Percentiles rank a stretch among this genome's conserved stretches.
phyloP scores from a whole-genome alignment of 257 asterid genomes.

The Solanum arcanum region DNA sequence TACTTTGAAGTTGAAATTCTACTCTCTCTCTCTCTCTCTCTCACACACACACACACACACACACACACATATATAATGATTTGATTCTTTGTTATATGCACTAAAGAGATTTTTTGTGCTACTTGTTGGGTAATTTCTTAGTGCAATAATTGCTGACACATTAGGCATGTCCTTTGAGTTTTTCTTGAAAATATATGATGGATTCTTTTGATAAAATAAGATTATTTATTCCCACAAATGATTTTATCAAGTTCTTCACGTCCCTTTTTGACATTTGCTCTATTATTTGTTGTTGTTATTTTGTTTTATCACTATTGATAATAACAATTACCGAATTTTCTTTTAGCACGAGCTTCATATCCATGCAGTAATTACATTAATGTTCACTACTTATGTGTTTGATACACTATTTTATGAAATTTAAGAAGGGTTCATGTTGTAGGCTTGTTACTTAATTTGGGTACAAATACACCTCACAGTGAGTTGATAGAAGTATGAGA shows the following conservation, averaged over 20 bases:
- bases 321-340: too few species aligned
- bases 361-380: too few species aligned
- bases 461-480: too few species aligned
- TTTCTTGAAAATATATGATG: background rate
- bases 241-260: too few species aligned
- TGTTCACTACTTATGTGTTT: background rate
- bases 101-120: background rate
- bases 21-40: too few species aligned
- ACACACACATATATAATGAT: background rate
- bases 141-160: background rate
- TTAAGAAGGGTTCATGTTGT: too few species aligned
- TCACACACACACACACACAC: too few species aligned
- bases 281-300: too few species aligned
- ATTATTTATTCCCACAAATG: background rate
- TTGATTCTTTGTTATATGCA: background rate
- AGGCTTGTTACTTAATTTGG: too few species aligned
- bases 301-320: background rate
- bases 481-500: too few species aligned
- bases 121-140: background rate
- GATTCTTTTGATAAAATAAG: background rate
- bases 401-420: too few species aligned
- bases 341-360: background rate
- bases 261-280: background rate
- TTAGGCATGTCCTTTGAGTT: background rate
- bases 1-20: background rate